Conservation (phyloP, 306 rosid species). For the Quercus robur region DNA sequence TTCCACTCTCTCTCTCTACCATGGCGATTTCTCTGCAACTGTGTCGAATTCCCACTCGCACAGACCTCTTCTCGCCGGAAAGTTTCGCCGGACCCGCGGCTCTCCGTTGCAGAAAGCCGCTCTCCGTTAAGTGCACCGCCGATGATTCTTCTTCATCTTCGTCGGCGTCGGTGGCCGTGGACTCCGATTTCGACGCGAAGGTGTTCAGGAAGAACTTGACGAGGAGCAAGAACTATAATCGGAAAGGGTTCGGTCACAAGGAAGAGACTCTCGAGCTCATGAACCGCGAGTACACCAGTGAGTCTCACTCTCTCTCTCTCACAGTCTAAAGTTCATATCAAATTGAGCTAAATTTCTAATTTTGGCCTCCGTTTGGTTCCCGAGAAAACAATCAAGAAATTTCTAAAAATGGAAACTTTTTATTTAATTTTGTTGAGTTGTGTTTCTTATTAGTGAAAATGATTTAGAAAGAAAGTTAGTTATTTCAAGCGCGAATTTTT, state of each 20-base stretch:
- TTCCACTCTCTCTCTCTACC: background rate
- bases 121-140: slow-evolving; percentile 55
- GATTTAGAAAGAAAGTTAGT: too few relatives aligned
- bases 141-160: slow-evolving; percentile 31
- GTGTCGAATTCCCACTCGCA: slow-evolving; percentile 48
- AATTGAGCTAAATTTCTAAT: background rate
- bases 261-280: slow-evolving; percentile 83
- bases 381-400: background rate
- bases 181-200: slow-evolving; percentile 77
- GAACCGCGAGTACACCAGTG: slow-evolving; percentile 90
- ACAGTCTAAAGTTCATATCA: background rate
- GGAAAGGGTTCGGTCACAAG: slow-evolving; percentile 83
- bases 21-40: slow-evolving; percentile 76
- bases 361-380: background rate
- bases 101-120: slow-evolving; percentile 40
- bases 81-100: slow-evolving; percentile 14
- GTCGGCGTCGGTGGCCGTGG: slow-evolving; percentile 33
- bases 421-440: too few relatives aligned
- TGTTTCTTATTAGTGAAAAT: too few relatives aligned
- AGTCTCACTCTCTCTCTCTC: background rate
- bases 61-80: slow-evolving; percentile 40
- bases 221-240: slow-evolving; percentile 80
- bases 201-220: slow-evolving; percentile 86
- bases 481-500: background rate
- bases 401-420: too few relatives aligned